Conservation (phyloP, 2,329 filamentous ascomycete genomes). For the Elsinoe perseae region DNA sequence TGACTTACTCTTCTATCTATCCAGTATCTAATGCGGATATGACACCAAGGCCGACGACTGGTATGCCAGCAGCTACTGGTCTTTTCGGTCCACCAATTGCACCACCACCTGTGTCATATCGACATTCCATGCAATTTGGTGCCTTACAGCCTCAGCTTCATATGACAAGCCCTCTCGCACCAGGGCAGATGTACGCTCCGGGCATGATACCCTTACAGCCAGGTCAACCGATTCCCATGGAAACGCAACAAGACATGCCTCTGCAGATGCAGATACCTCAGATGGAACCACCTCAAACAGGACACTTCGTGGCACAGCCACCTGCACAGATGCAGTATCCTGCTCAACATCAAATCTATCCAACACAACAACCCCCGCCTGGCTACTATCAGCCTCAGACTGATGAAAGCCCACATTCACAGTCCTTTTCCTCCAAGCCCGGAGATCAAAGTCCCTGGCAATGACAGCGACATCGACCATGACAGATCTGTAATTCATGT, state of each 20-base stretch:
- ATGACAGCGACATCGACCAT: conserved; percentile 28
- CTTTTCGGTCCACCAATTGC: background rate
- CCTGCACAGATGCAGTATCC: background rate
- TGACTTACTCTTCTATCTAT: background rate
- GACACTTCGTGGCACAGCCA: background rate
- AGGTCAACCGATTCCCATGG: background rate
- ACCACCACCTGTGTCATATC: background rate
- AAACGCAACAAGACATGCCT: background rate
- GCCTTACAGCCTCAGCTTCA: background rate
- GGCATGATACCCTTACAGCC: background rate
- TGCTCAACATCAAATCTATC: background rate
- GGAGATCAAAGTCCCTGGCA: conserved; percentile 20
- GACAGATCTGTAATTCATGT: background rate
- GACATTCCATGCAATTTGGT: background rate
- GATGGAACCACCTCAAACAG: background rate
- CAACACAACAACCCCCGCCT: background rate
- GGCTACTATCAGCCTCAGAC: background rate
- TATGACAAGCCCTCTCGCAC: background rate
- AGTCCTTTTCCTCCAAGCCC: conserved; percentile 24
- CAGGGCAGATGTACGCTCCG: background rate
- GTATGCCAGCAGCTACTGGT: background rate
- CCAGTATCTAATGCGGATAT: background rate
- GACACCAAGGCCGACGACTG: background rate
- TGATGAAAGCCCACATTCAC: background rate
- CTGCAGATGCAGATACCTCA: background rate